Base-by-base conservation (phyloP, 805 yeast genomes). In the Kazachstania martiniae region DNA sequence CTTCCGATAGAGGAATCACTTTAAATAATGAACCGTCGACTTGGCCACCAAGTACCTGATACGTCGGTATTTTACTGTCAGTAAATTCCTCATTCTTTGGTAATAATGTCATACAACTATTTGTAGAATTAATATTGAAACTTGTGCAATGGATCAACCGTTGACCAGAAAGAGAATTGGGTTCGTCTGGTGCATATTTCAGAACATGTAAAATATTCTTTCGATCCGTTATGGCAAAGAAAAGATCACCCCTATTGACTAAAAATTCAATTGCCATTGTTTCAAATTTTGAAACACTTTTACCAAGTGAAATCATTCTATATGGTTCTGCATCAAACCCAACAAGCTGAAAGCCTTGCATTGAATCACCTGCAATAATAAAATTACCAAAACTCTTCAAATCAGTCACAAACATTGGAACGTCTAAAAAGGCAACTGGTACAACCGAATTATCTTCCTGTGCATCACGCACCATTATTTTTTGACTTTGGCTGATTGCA, bases 301-400 rank as follows among this genome's bases (percentile, higher is more conserved):
- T 82, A 7, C 94, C 87, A 32, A 91, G 55, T 36, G 70, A 56
- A 12, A 85, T 64, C 77, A 89, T 75, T 41, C 95, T 63, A 53
- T 83, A 87, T 1, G 99, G 99, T 47, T 89, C 95, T 2, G 93
- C 89, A 53, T 86, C 94, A 58, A 86, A 87, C 1, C 96, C 96
- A 18, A 77, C 75, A 35, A 91, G 64, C 63, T 86, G 75, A 4
- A 84, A 65, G 4, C 61, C 62, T 44, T 82, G 79, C 56, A 75
- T 65, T 0, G 83, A 63, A 55, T 91, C 98, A 13, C 94, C 94
- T 12, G 86, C 57, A 2, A 86, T 46, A n/a, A 89, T 52, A 46
- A 89, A 59, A 52, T 87, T 84, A 25, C 93, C 87, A 51, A 85
- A 74, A 41, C 86, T 68, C 56, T 87, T 87, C 12, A 84, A 69